These are phyloP conservation scores for Calamus simplicifolius DNA, from an alignment of 176 grass and related monocot species.

Conservation along the genomic window DNA sequence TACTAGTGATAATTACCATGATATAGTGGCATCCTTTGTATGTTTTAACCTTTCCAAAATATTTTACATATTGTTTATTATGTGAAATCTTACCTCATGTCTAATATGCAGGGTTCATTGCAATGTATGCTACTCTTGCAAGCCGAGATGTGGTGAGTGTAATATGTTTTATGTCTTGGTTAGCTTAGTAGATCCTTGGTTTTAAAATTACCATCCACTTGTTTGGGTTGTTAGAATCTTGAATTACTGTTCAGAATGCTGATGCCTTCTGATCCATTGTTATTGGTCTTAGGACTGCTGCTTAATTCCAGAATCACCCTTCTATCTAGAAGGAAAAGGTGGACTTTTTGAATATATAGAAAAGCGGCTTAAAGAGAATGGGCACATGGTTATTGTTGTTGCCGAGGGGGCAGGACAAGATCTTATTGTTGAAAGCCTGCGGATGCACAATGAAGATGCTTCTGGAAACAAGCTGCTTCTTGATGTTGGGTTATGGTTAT, in stretches of 20 bases:
- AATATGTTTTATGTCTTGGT: neutral
- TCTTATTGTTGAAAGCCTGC: slow-evolving; percentile 76
- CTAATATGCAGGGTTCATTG: slow-evolving; percentile 65
- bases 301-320: slow-evolving; percentile 94
- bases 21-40: too few relatives aligned
- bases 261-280: slow-evolving; percentile 1
- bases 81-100: slow-evolving; percentile 8
- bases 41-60: too few relatives aligned
- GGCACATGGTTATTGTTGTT: slow-evolving; percentile 94
- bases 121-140: slow-evolving; percentile 98
- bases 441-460: slow-evolving; percentile 56
- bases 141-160: slow-evolving; percentile 94
- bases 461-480: slow-evolving; percentile 95
- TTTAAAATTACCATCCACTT: neutral
- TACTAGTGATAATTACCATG: too few relatives aligned
- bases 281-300: slow-evolving; percentile 65
- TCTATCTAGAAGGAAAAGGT: slow-evolving; percentile 88
- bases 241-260: too few relatives aligned
- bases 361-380: slow-evolving; percentile 81
- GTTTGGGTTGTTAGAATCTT: too few relatives aligned
- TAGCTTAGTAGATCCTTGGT: neutral
- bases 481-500: slow-evolving; percentile 95
- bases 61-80: neutral
- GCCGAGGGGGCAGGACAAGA: slow-evolving; percentile 91
- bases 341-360: slow-evolving; percentile 80